A percentile compares a stretch with the other conserved stretches of the same genome.
Conservation (phyloP, 225 moss, liverwort and hornwort species). For the Lunularia cruciata region DNA sequence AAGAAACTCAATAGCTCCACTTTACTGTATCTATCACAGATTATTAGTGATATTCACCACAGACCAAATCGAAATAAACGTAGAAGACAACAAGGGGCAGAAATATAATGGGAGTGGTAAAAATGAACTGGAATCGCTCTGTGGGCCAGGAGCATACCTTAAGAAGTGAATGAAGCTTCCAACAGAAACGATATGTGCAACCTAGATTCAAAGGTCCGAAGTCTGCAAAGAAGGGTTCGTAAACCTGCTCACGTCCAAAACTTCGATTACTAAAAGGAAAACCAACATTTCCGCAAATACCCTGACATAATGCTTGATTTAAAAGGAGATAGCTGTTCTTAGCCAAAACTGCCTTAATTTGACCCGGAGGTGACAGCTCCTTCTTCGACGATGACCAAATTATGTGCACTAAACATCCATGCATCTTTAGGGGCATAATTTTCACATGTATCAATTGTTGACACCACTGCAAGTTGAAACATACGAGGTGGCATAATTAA, state of each 20-base stretch:
- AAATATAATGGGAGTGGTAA: background rate
- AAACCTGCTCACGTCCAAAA: constrained; percentile 56
- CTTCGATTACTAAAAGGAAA: no score
- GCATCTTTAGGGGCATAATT: no score
- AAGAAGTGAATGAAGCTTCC: constrained; percentile 93
- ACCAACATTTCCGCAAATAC: no score
- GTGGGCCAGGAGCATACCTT: constrained; percentile 61
- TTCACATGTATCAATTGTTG: no score
- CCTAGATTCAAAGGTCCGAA: constrained; percentile 94
- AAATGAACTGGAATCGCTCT: background rate
- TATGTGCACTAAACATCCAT: no score
- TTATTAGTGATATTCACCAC: background rate
- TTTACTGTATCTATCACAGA: background rate
- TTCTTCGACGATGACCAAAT: no score
- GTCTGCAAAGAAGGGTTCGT: constrained; percentile 97
- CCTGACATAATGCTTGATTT: no score
- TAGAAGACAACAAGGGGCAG: background rate
- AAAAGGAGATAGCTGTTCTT: no score
- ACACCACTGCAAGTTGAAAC: no score
- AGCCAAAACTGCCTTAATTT: no score
- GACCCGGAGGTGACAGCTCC: no score
- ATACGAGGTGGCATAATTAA: no score
- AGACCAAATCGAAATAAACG: background rate
- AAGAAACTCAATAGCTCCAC: background rate
- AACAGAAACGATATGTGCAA: constrained; percentile 94